phyloP scores from a whole-genome alignment of 2,329 filamentous ascomycete genomes.

The Colletotrichum phormii region DNA sequence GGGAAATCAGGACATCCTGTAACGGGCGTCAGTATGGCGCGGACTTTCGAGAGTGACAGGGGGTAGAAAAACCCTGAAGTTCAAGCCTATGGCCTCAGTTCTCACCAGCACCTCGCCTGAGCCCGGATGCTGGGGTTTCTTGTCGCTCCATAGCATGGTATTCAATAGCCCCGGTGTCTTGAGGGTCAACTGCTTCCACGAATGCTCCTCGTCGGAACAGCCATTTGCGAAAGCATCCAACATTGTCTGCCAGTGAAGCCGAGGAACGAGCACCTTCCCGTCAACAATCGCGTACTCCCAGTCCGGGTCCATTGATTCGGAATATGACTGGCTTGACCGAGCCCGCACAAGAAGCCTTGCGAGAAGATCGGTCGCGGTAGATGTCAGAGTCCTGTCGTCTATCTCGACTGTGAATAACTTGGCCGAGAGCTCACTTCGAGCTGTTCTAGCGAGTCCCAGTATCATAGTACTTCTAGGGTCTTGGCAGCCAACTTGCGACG shows the following conservation, averaged over 20 bases:
- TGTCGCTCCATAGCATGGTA: not conserved
- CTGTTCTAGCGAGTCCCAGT: slow-evolving; percentile 43
- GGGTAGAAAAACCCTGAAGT: slow-evolving; percentile 27
- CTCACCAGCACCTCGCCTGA: not conserved
- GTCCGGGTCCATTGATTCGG: slow-evolving; percentile 41
- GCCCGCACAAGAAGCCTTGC: not conserved
- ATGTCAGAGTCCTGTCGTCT: slow-evolving; percentile 3
- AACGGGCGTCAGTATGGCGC: not conserved
- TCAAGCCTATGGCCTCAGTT: slow-evolving; percentile 1
- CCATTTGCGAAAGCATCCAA: not conserved
- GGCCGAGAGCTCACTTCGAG: slow-evolving; percentile 43
- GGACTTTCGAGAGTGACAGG: slow-evolving; percentile 36
- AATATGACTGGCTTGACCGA: not conserved
- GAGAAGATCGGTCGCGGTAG: not conserved
- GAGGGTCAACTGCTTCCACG: not conserved
- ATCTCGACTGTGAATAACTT: slow-evolving; percentile 46
- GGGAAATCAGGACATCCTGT: slow-evolving; percentile 34
- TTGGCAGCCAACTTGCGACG: slow-evolving; percentile 39
- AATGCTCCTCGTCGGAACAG: not conserved
- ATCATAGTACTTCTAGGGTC: slow-evolving; percentile 42
- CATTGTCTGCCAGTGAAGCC: slow-evolving; percentile 17
- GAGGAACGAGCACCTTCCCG: slow-evolving; percentile 40
- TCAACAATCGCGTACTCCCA: slow-evolving; percentile 46
- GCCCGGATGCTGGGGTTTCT: not conserved
- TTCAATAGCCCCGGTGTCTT: not conserved